Base-by-base conservation (phyloP, 2,329 filamentous ascomycete genomes). In the Sarocladium kiliense region DNA sequence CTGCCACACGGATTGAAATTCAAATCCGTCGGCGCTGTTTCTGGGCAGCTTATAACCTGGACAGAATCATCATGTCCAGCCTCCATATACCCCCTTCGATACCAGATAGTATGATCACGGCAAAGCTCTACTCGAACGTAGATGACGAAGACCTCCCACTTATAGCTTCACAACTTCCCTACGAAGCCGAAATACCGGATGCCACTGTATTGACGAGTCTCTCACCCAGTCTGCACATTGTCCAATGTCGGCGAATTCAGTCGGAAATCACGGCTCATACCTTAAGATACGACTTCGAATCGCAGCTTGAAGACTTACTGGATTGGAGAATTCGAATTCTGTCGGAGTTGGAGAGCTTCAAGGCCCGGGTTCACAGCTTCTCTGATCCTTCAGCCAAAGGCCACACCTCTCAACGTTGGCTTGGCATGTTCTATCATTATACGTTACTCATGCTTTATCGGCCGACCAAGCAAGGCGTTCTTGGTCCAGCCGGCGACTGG, bases 391-490 rank as follows among this genome's bases (percentile, higher is more conserved):
- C 27, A 16, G 53, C 61, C 3, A 62, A 60, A 26, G 58, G 57
- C n/a, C 60, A 63, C 44, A 58, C 60, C 0, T 64, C 61, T 23
- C 45, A 60, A 9, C 54, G 63, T 26, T 68, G 65, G 64, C 61
- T 66, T 25, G 59, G 60, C 26, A 65, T 66, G 63, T 65, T 68
- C 19, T 66, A 68, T 53, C 61, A 65, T 49, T 68, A 67, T 56
- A 61, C 57, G 37, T 54, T 67, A 2, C 58, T 64, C 2, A 65
- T 61, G 53, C 59, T 67, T 6, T 65, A 66, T 45, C 63, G 62
- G 1, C 66, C 64, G 0, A 65, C 62, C 2, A 61, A 61, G 25
- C 42, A 58, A 14, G 62, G 45, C 14, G 60, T 61, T 0, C 25
- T 58, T 1, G 65, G 63, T 0, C 51, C 62, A 6, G 60, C 65